phyloP scores from a whole-genome alignment of 2,329 filamentous ascomycete genomes.

The Botrytis aclada region DNA sequence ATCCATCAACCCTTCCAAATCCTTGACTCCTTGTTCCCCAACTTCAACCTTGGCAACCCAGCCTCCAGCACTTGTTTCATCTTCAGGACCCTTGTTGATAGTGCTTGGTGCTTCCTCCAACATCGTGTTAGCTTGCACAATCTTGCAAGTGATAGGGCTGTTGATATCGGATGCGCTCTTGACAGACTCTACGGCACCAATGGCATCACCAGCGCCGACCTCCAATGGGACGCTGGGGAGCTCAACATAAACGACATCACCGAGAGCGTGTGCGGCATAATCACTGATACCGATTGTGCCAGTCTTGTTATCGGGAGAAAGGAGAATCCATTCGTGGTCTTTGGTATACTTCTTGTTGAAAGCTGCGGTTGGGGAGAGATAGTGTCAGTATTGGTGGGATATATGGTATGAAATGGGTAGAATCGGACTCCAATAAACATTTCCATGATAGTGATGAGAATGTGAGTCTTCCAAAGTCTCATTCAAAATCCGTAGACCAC shows the following conservation, averaged over 20 bases:
- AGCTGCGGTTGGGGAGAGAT: not conserved
- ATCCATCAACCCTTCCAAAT: slow-evolving; percentile 76
- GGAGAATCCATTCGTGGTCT: slow-evolving; percentile 97
- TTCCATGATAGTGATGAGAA: not conserved
- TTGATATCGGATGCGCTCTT: slow-evolving; percentile 99
- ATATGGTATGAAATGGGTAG: not conserved
- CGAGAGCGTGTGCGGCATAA: slow-evolving; percentile 88
- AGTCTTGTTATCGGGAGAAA: slow-evolving; percentile 76
- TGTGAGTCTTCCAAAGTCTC: not conserved
- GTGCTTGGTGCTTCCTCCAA: slow-evolving; percentile 82
- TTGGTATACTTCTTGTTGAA: slow-evolving; percentile 78
- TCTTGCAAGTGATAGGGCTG: slow-evolving; percentile 74
- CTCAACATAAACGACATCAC: slow-evolving; percentile 97
- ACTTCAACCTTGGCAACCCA: slow-evolving; percentile 92
- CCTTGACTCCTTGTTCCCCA: slow-evolving; percentile 58
- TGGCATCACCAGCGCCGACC: slow-evolving; percentile 72
- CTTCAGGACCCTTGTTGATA: slow-evolving; percentile 89
- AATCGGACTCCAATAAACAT: not conserved
- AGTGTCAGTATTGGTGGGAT: slow-evolving; percentile 4
- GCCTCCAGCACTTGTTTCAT: slow-evolving; percentile 67
- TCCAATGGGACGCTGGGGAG: slow-evolving; percentile 71
- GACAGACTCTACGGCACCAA: slow-evolving; percentile 95
- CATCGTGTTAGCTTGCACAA: slow-evolving; percentile 68
- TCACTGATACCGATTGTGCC: slow-evolving; percentile 82
- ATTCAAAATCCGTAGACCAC: not conserved